Evolutionary conservation across 768 basidiomycete genomes (phyloP), one percentile per base, ranked within the genome.

Genomic region (Botryobasidium botryosum): DNA sequence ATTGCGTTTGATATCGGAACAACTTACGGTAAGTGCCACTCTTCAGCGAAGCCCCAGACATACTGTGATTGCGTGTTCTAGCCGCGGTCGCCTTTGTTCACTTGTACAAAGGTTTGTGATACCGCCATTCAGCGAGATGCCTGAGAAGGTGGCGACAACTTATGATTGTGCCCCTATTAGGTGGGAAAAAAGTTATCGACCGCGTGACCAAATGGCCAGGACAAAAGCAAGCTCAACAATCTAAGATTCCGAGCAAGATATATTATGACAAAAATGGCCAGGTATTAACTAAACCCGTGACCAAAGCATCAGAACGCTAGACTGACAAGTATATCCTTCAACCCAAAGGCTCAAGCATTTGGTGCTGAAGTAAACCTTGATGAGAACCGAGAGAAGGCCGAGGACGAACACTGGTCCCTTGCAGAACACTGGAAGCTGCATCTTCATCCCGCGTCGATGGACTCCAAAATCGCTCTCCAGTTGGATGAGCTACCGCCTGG

Each of bases 401-500:
- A 25, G 23, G 40, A 42, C 8, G 23, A 42, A 13, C 24, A 21
- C 10, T 42, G 40, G 40, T 27, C 25, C 13, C 40, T 42, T 10
- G 40, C 40, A 42, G 29, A 31, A 21, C 25, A 26, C 26, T 42
- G 25, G 13, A 42, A 42, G 23, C 23, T 42, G 8, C 21, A 42
- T 42, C 40, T 42, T 21, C 40, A 42, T 42, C 40, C 40, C 10
- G 28, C 25, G 24, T 26, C 8, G 25, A 1, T 42, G 20, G 12
- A 21, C 25, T 8, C 8, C 13, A 28, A 25, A 12, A 13, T 7
- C 24, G 29, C 25, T 13, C 8, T 2, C 28, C 24, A n/a, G n/a
- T n/a, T n/a, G n/a, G n/a, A n/a, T n/a, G 40, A 25, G 8, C 43
- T 61, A 5, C 59, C 59, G 1, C n/a, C 18, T 6, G 25, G 40